These are phyloP conservation scores for Aspergillus neotritici DNA, from an alignment of 2,329 filamentous ascomycete species.

Conservation along the genomic window DNA sequence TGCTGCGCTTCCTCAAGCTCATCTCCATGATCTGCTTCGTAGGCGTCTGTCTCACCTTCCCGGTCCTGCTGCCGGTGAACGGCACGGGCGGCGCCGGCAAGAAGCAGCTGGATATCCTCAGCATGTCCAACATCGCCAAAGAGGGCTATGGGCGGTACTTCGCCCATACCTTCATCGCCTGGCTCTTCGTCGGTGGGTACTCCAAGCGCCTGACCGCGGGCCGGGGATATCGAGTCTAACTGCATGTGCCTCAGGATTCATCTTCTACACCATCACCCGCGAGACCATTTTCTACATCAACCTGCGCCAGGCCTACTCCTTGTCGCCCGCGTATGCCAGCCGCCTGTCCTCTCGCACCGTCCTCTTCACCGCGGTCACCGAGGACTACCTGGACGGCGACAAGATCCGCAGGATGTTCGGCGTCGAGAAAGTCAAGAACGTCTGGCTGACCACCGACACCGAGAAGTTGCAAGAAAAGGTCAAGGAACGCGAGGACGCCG, in stretches of 20 bases:
- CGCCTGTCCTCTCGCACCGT: slow-evolving; percentile 87
- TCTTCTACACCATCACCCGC: slow-evolving; percentile 81
- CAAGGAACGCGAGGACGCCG: slow-evolving; percentile 71
- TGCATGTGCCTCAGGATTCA: slow-evolving; percentile 51
- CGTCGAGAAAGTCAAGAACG: slow-evolving; percentile 64
- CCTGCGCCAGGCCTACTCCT: slow-evolving; percentile 82
- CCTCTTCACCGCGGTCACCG: slow-evolving; percentile 78
- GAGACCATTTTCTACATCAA: slow-evolving; percentile 92
- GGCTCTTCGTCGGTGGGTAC: slow-evolving; percentile 64
- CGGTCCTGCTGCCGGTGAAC: slow-evolving; percentile 83
- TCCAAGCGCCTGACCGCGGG: too few relatives aligned
- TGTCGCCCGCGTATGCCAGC: slow-evolving; percentile 75
- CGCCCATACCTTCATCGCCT: slow-evolving; percentile 74
- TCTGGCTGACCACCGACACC: slow-evolving; percentile 78
- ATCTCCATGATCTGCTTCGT: slow-evolving; percentile 72
- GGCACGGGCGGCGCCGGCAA: slow-evolving; percentile 66
- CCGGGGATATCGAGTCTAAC: background rate
- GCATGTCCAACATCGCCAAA: slow-evolving; percentile 66
- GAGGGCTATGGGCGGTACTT: slow-evolving; percentile 62
- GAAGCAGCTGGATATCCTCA: slow-evolving; percentile 67
- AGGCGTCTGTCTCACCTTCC: slow-evolving; percentile 79
- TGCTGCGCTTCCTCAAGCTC: slow-evolving; percentile 81
- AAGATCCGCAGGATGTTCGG: slow-evolving; percentile 77
- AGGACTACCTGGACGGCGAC: slow-evolving; percentile 69
- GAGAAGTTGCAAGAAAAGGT: slow-evolving; percentile 75